These are phyloP conservation scores for Ceratobasidium theobromae DNA, from an alignment of 1,284 basidiomycete species.

Conservation along the genomic window DNA sequence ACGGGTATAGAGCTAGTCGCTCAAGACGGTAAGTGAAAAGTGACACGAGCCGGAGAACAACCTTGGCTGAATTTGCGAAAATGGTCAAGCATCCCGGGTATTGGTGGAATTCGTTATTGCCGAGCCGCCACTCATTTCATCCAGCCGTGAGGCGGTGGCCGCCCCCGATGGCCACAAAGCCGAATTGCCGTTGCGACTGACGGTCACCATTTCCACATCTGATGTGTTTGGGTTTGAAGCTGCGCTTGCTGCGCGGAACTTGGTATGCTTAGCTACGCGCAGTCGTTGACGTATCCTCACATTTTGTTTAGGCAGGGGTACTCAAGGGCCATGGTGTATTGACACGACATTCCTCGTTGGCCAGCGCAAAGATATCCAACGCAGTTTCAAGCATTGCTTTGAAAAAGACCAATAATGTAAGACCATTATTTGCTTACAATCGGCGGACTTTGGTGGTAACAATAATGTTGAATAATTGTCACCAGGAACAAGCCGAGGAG, in stretches of 20 bases:
- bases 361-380: conserved; percentile 7
- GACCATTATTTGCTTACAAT: background rate
- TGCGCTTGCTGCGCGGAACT: conserved; percentile 22
- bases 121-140: conserved; percentile 17
- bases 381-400: conserved; percentile 4
- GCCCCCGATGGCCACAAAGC: background rate
- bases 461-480: background rate
- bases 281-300: background rate
- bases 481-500: conserved; percentile 11
- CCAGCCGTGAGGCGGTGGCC: background rate
- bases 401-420: background rate
- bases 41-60: background rate
- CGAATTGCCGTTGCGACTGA: background rate
- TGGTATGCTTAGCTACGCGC: background rate
- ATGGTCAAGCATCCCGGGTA: background rate
- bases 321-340: background rate
- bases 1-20: background rate
- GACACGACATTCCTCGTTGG: background rate
- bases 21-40: background rate
- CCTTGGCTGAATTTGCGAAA: background rate
- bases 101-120: conserved; percentile 2
- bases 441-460: background rate
- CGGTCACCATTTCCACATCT: conserved; percentile 5
- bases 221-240: conserved; percentile 14
- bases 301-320: background rate